A percentile compares a stretch with the other conserved stretches of the same genome.
Conservation (phyloP, 495 filamentous ascomycete genomes). For the Bryoglossum gracile region DNA sequence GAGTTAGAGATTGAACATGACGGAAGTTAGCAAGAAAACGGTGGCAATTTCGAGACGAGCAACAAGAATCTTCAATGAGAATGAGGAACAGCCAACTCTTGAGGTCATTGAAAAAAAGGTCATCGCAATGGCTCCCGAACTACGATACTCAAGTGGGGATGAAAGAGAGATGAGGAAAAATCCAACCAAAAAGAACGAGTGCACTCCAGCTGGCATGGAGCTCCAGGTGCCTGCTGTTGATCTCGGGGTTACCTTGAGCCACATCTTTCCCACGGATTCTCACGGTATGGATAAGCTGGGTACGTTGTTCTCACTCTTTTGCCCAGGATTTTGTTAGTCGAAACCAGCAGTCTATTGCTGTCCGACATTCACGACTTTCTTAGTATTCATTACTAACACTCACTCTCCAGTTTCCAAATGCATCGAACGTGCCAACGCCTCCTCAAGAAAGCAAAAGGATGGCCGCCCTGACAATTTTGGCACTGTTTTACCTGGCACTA, state of each 20-base stretch:
- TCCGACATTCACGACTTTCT: slow-evolving; percentile 27
- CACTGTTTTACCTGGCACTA: slow-evolving; percentile 46
- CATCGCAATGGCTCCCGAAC: neutral
- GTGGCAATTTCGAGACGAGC: slow-evolving; percentile 17
- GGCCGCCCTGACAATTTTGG: slow-evolving; percentile 59
- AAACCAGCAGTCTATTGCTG: neutral
- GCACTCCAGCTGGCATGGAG: neutral
- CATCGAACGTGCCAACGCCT: slow-evolving; percentile 7
- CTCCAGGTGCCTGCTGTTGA: slow-evolving; percentile 5
- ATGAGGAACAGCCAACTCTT: slow-evolving; percentile 9
- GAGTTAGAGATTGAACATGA: neutral
- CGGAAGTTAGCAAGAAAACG: neutral
- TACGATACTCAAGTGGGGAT: slow-evolving; percentile 1
- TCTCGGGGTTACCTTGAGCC: slow-evolving; percentile 10
- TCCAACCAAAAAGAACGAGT: neutral
- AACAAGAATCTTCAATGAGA: slow-evolving; percentile 12
- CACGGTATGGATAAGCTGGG: slow-evolving; percentile 18
- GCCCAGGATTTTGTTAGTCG: neutral
- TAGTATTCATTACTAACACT: slow-evolving; percentile 36
- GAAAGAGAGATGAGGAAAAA: slow-evolving; percentile 9
- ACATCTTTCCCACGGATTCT: slow-evolving; percentile 7
- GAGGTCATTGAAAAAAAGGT: neutral
- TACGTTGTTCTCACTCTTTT: slow-evolving; percentile 2
- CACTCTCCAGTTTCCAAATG: slow-evolving; percentile 34
- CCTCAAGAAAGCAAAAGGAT: neutral